phyloP scores from a whole-genome alignment of 129 eudicot species.

The Flaveria linearis region DNA sequence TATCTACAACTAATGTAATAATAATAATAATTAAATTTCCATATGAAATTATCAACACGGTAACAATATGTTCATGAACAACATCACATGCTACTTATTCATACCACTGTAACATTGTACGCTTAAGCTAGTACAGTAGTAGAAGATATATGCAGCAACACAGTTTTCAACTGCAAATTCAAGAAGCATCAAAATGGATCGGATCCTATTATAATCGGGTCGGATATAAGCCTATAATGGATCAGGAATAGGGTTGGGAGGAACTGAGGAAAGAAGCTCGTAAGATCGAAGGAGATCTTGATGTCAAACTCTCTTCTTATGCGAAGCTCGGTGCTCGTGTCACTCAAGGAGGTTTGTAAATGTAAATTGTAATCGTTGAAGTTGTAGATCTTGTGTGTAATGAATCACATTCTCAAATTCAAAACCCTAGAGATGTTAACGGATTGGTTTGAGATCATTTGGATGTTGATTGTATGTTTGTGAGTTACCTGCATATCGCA shows the following conservation, averaged over 20 bases:
- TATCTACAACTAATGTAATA: too few relatives aligned
- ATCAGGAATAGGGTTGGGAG: slow-evolving; percentile 95
- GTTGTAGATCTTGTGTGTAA: too few relatives aligned
- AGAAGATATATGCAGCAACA: too few relatives aligned
- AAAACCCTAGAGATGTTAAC: slow-evolving; percentile 29
- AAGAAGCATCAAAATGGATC: slow-evolving; percentile 38
- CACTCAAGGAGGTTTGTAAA: slow-evolving; percentile 59
- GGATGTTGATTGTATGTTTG: neutral
- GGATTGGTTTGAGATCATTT: slow-evolving; percentile 5
- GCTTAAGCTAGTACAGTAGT: too few relatives aligned
- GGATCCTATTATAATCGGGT: slow-evolving; percentile 40
- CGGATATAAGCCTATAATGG: slow-evolving; percentile 41
- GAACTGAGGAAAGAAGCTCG: slow-evolving; percentile 95
- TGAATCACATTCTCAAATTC: slow-evolving; percentile 16
- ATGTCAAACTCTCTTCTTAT: slow-evolving; percentile 89
- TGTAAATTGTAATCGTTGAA: too few relatives aligned
- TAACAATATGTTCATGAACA: too few relatives aligned
- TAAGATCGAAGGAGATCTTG: slow-evolving; percentile 95
- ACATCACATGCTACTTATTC: too few relatives aligned
- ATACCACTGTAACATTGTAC: too few relatives aligned
- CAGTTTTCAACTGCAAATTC: neutral
- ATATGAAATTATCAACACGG: too few relatives aligned
- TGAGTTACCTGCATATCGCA: slow-evolving; percentile 16
- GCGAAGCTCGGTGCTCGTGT: slow-evolving; percentile 89
- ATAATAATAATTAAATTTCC: too few relatives aligned